phyloP scores from a whole-genome alignment of 1,139 yeast genomes.

The Suhomyces chickasaworum region DNA sequence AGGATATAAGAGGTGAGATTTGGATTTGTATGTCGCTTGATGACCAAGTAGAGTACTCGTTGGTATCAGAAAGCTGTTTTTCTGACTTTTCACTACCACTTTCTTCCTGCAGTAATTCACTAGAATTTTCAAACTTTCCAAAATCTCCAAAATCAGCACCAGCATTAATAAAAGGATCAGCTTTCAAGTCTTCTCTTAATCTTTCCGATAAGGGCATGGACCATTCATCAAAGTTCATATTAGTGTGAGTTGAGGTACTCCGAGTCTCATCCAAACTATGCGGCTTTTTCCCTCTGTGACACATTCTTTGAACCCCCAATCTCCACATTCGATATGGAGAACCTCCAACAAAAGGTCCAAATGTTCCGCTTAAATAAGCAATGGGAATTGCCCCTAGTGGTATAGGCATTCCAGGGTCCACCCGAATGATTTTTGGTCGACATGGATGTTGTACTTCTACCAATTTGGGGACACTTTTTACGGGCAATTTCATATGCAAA shows the following conservation, averaged over 20 bases:
- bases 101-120: neutral
- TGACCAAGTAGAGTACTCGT: conserved; percentile 13
- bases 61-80: neutral
- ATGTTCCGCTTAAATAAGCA: conserved; percentile 5
- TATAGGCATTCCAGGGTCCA: conserved; percentile 28
- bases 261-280: neutral
- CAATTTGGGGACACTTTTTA: neutral
- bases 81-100: neutral
- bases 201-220: neutral
- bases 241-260: neutral
- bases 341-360: neutral
- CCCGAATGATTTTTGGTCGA: conserved; percentile 20
- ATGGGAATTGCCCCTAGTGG: conserved; percentile 31
- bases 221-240: neutral
- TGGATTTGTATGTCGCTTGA: conserved; percentile 18
- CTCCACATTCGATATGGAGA: neutral
- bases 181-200: neutral
- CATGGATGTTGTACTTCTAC: neutral
- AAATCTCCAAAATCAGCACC: neutral
- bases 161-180: too few relatives aligned
- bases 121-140: neutral
- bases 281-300: neutral
- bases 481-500: neutral
- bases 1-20: conserved; percentile 7
- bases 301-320: neutral